Evolutionary conservation across 2,329 filamentous ascomycete genomes (phyloP), one percentile per base, ranked within the genome.

Genomic region (Penicillium expansum): DNA sequence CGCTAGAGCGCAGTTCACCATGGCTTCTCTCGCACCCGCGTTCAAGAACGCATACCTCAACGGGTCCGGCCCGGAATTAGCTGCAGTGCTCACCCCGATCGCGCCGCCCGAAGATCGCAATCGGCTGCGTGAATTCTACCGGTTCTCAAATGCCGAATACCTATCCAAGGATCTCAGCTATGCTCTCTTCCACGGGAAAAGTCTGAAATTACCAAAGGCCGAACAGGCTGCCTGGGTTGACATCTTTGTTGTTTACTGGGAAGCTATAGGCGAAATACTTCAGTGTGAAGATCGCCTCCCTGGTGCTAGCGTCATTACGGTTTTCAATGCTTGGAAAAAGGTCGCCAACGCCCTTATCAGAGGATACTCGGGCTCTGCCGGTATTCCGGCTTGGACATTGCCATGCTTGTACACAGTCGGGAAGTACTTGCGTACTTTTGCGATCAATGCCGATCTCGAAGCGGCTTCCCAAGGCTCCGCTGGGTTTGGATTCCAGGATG

Each of bases 301-400:
- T 61, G 74, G 77, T 42, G 79, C 84, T n/a, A 85, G 89, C 56
- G 96, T 90, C 87, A 82, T 83, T n/a, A 88, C 84, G 54, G 89
- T 92, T 0, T 99, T 96, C 69, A 88, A 92, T 60, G 79, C 86
- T 11, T 97, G 94, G 92, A 95, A 91, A 70, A 90, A 96, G 39
- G 71, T 97, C 60, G 85, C 89, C 44, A 89, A 88, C 61, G 80
- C 82, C 47, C 79, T 97, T 38, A 87, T 92, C 56, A 85, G 91
- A 63, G 92, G 91, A 32, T 97, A 97, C 71, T 88, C 86, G 35
- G 88, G 83, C 62, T 80, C 59, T 24, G 45, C 82, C 54, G 83
- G 84, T 3, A 91, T 97, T 66, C 87, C 91, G 62, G 88, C 91
- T 32, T 99, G 94, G 93, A 94, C 92, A 0, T 86, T 99, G 50